Evolutionary conservation across 768 basidiomycete genomes (phyloP).

Genomic region (Neoboletus brunneissimus): DNA sequence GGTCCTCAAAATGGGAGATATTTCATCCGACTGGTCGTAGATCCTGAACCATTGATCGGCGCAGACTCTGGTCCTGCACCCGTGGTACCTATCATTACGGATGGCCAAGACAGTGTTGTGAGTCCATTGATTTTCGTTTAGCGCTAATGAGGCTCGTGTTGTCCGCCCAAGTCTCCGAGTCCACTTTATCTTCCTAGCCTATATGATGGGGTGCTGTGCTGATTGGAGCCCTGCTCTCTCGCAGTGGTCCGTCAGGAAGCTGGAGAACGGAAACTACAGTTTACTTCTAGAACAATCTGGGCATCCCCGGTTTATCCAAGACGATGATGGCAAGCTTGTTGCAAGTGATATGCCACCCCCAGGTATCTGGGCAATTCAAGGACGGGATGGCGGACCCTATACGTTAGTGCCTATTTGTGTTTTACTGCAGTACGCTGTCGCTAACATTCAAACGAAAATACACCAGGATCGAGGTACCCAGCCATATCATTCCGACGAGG

Average conservation of each 20-base stretch:
- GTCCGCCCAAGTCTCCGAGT: neutral
- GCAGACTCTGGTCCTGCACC: too few species aligned
- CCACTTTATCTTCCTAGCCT: too few species aligned
- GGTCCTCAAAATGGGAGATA: neutral
- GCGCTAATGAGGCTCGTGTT: neutral
- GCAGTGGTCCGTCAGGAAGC: neutral
- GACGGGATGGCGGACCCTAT: neutral
- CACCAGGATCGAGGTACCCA: neutral
- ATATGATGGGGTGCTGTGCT: neutral
- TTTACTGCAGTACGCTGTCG: neutral
- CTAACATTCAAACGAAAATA: neutral
- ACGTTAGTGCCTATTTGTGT: neutral
- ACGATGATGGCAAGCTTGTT: neutral
- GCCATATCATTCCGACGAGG: neutral
- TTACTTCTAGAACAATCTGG: neutral
- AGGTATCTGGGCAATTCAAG: neutral
- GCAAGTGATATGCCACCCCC: neutral
- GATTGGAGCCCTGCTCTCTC: neutral
- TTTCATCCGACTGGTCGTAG: neutral
- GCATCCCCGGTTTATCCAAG: neutral
- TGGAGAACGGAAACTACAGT: neutral
- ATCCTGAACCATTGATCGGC: neutral
- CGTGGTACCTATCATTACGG: neutral
- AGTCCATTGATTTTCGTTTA: neutral
- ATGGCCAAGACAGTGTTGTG: neutral